Base-by-base conservation (phyloP, 2,329 filamentous ascomycete genomes). In the Ascosphaera aggregata region DNA sequence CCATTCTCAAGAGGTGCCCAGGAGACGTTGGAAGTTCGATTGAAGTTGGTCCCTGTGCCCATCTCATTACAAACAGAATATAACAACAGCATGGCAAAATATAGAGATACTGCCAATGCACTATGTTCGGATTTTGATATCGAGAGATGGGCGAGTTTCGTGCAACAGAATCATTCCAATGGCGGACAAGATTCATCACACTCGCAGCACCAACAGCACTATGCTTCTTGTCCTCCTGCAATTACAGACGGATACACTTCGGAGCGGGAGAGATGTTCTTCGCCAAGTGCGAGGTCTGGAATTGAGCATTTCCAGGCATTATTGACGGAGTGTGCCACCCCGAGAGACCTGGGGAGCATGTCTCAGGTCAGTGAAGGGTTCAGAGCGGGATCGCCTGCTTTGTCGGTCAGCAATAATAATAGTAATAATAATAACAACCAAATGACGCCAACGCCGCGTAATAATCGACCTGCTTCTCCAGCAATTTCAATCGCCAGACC, bases 11-110 rank as follows among this genome's bases (percentile, higher is more conserved):
- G 79, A 49, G 82, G 80, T 22, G 58, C 60, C 43, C 78, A 76
- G 47, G 85, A 95, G 57, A 95, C 80, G 1, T 61, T 98, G 42
- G 89, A 98, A 59, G 86, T 98, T 46, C 92, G 79, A 55, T 65
- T 98, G 43, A 84, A 81, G 52, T 65, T 98, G 41, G 77, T 84
- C 2, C 76, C 77, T 13, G 76, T 93, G 27, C 67, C 75, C 15
- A 79, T 69, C 39, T 66, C 65, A 22, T 55, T 69, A 45, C 69
- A 73, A 52, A 69, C 61, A 44, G 68, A 74, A 55, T 73, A 71
- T 47, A 52, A 69, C 34, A 65, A 65, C 46, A 72, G 62, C 43
- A 71, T 73, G 64, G 69, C 71, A 46, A 66, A 63, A 42, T 69
- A 73, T 46, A 64, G 69, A 34, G 68, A 67, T 45, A 49, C 71